A percentile compares a stretch with the other conserved stretches of the same genome.
Conservation (phyloP, 108 stramenopile genomes). For the Fragilariopsis cylindrus region DNA sequence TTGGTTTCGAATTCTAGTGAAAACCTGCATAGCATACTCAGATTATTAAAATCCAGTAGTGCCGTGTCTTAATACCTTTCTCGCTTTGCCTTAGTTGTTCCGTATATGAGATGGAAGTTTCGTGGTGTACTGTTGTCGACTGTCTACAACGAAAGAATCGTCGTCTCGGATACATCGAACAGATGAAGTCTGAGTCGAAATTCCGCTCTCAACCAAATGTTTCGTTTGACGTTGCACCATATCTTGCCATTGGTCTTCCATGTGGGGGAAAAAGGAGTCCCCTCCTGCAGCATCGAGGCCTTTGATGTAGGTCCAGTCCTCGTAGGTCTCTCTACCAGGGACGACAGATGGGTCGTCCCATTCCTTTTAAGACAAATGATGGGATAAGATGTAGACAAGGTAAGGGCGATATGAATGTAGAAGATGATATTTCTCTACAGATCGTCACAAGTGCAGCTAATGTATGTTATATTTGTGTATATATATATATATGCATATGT, state of each 20-base stretch:
- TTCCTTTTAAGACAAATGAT: conserved; percentile 19
- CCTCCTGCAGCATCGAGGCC: conserved; percentile 60
- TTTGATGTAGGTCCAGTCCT: conserved; percentile 56
- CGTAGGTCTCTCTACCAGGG: conserved; percentile 57
- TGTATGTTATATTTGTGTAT: background rate
- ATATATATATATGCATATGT: background rate
- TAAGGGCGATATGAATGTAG: background rate
- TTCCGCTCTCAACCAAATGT: background rate
- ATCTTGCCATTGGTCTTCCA: conserved; percentile 67
- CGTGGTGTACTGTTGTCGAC: background rate
- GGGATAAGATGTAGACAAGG: background rate
- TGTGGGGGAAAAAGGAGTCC: conserved; percentile 81
- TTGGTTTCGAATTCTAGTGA: too few species aligned
- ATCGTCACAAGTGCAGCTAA: background rate
- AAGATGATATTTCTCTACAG: background rate
- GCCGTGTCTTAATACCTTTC: too few species aligned
- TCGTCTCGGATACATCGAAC: conserved; percentile 4
- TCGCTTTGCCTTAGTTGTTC: too few species aligned
- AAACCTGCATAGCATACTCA: too few species aligned
- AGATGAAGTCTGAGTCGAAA: background rate
- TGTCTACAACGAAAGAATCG: background rate
- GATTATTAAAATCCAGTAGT: too few species aligned
- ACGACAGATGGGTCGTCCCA: conserved; percentile 87
- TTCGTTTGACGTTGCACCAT: conserved; percentile 32
- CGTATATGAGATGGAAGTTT: background rate